Base-by-base conservation (phyloP, 768 basidiomycete species). In the Holtermannia corniformis region DNA sequence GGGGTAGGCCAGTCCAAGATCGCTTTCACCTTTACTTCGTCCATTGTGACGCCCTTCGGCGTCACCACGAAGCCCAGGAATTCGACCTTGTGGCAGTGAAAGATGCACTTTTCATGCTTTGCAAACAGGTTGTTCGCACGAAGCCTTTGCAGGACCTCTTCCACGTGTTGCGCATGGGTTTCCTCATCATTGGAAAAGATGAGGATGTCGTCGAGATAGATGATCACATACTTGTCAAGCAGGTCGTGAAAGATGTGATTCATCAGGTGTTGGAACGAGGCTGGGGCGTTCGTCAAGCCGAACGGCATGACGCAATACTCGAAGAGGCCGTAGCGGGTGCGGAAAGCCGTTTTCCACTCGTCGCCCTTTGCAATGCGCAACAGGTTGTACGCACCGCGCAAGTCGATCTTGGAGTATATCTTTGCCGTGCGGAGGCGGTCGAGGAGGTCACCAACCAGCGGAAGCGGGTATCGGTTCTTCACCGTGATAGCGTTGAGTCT, bases 1-100 rank as follows among this genome's bases (percentile, higher is more conserved):
- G 76, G 77, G 1, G 24, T 49, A 0, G 73, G 76, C 77, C 78
- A 78, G 1, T 71, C 55, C 1, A 40, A 7, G 2, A 80, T 65
- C 0, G 68, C 71, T 4, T 71, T 43, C 21, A 80, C 56, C 61
- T 80, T 81, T 12, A 54, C 58, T 1, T 65, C 63, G 48, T 75
- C 70, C 76, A 79, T 78, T 16, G 4, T 10, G 24, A 52, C 4
- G 3, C 52, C 52, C 19, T 54, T 27, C 5, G 16, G 16, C 16
- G 5, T 10, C 16, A 56, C 47, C 41, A 52, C 41, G 46, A 52
- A 62, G 14, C 61, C 61, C 19, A 62, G 45, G 42, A 57, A 60
- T 23, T 57, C 59, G 44, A 60, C 46, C n/a, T 50, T 24, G 1
- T 50, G 41, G n/a, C 19, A 24, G 28, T 57, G 27, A 20, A 58